Percentiles rank a stretch among this genome's conserved stretches.
phyloP scores from a whole-genome alignment of 345 rosid species.

The Viola odorata region DNA sequence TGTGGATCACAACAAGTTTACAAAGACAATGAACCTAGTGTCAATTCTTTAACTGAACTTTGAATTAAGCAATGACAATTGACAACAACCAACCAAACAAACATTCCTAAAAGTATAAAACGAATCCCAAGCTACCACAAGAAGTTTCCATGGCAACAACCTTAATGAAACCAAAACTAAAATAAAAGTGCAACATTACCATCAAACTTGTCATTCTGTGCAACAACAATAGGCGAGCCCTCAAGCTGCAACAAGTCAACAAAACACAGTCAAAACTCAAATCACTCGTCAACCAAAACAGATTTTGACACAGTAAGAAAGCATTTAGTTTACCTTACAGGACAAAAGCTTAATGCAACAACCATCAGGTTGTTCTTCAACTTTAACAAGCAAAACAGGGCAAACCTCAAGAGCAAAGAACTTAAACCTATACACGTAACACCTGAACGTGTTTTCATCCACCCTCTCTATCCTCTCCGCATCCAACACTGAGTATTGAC shows the following conservation, averaged over 20 bases:
- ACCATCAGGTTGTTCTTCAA: slow-evolving; percentile 82
- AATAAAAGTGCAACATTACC: slow-evolving; percentile 32
- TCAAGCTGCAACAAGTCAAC: slow-evolving; percentile 60
- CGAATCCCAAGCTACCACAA: too few species aligned
- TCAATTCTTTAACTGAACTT: too few species aligned
- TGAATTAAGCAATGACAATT: too few species aligned
- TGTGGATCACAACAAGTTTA: too few species aligned
- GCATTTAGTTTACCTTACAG: slow-evolving; percentile 49
- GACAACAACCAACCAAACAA: too few species aligned
- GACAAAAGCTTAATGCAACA: slow-evolving; percentile 91
- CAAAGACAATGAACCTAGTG: too few species aligned
- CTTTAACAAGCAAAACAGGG: slow-evolving; percentile 84
- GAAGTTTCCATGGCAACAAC: too few species aligned
- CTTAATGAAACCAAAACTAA: too few species aligned
- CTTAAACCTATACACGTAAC: slow-evolving; percentile 75
- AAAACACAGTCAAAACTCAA: background rate
- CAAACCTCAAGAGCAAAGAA: slow-evolving; percentile 90
- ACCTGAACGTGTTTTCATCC: slow-evolving; percentile 77
- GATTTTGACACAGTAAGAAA: background rate
- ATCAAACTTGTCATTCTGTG: slow-evolving; percentile 89
- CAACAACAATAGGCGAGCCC: slow-evolving; percentile 86
- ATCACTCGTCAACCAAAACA: background rate
- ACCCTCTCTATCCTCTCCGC: slow-evolving; percentile 97
- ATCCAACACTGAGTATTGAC: slow-evolving; percentile 95
- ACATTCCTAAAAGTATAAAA: too few species aligned